Evolutionary conservation across 805 yeast genomes (phyloP), one percentile per base, ranked within the genome.

Genomic region (Yarrowia osloensis): DNA sequence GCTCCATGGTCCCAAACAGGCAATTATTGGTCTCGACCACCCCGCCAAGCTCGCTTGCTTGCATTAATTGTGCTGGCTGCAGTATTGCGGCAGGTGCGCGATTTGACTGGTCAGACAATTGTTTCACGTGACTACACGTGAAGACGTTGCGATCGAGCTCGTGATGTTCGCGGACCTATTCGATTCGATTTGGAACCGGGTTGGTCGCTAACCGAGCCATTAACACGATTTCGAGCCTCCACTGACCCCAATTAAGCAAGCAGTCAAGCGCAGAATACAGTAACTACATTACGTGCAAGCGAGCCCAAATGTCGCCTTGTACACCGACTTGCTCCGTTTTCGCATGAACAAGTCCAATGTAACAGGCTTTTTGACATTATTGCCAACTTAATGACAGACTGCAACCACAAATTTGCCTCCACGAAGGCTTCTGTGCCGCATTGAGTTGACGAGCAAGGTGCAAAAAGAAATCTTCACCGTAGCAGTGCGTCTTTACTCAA

Each of bases 41-140:
- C 15, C 31, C 61, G 61, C 61, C 61, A 50, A 50, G 57, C 57
- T 54, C 61, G 61, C 61, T 54, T 54, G 61, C 61, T 54, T 54
- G 61, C 61, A 54, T 54, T 54, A 54, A 54, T 54, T 54, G 61
- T 35, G 17, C 35, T 12, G 42, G 42, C 19, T 54, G 61, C 61
- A 52, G 57, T n/a, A 21, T 35, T 6, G 21, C 61, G 33, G 44
- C 61, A 54, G 44, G 44, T 54, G 61, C 21, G 61, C 61, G 61
- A 54, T 54, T 54, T 54, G 15, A 52, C 59, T 21, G 54, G 11
- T 47, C 54, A n/a, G 17, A 28, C 54, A 28, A 15, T 5, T 19
- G 35, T 7, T 19, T 15, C 57, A 50, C 40, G 40, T 50, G 57
- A 33, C 28, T 22, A n/a, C 57, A 21, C 55, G 55, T 49, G 55